These are phyloP conservation scores for Cordyceps fumosorosea DNA, from an alignment of 2,329 filamentous ascomycete species.

Conservation along the genomic window DNA sequence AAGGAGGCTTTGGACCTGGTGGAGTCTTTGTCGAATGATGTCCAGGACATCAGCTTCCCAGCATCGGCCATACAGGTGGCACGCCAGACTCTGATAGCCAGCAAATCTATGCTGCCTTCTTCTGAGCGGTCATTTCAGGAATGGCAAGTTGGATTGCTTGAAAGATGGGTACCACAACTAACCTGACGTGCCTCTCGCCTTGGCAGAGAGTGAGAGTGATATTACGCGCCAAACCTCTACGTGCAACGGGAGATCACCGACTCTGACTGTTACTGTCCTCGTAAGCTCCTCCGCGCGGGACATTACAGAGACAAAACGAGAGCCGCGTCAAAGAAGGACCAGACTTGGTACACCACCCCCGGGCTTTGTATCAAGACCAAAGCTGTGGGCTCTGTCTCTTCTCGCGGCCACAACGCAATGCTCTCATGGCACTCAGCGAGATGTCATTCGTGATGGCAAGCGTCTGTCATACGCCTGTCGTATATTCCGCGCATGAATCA, in stretches of 20 bases:
- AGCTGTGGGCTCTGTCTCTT: too few species aligned
- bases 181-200: slow-evolving; percentile 21
- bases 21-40: slow-evolving; percentile 45
- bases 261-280: neutral
- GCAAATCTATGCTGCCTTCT: slow-evolving; percentile 46
- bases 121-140: slow-evolving; percentile 52
- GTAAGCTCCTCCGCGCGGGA: neutral
- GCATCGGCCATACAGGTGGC: slow-evolving; percentile 41
- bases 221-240: too few species aligned
- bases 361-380: too few species aligned
- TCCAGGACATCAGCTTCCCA: slow-evolving; percentile 55
- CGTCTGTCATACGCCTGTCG: too few species aligned
- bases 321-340: too few species aligned
- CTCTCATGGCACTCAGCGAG: too few species aligned
- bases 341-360: too few species aligned
- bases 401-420: too few species aligned
- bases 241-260: neutral
- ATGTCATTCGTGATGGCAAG: too few species aligned
- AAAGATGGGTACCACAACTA: slow-evolving; percentile 27
- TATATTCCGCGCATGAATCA: too few species aligned
- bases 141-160: slow-evolving; percentile 62
- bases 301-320: too few species aligned
- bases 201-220: too few species aligned
- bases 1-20: slow-evolving; percentile 42
- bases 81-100: slow-evolving; percentile 36